Evolutionary conservation across 1,284 basidiomycete species (phyloP), one percentile per base, ranked within the genome.

Genomic region (Apiotrichum laibachii): DNA sequence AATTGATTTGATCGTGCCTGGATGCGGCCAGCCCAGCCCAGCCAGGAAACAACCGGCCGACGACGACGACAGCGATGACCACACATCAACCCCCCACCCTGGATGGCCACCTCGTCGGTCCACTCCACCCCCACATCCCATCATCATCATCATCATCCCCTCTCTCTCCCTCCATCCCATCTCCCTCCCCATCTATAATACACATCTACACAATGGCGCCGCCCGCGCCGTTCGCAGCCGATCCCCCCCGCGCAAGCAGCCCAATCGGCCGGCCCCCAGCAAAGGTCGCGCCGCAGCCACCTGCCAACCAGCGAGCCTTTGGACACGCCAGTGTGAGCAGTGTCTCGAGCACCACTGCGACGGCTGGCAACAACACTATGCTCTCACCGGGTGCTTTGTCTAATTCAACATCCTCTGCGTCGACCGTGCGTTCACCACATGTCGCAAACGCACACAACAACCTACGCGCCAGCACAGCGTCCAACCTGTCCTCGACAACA

Each of bases 301-400:
- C 48, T 5, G 49, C 49, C 21, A 50, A 50, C 37, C 26, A 35
- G 19, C 49, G 49, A 6, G 49, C 49, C 19, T 50, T 50, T 18
- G 49, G 49, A 5, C 8, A 18, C 35, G 12, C 9, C 37, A 37
- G 37, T 10, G 37, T 37, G 37, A 37, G 11, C 49, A 18, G 33
- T 16, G 21, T 16, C 21, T 13, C 18, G 16, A 50, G 35, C 49
- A 50, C 35, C 2, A 46, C 22, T 12, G 21, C 19, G 22, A 46
- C 45, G 45, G 21, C 26, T 4, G 45, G 19, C 10, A 47, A 47
- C 45, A 47, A 22, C 7, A 19, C 33, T 16, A 9, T 42, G 8
- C 16, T 7, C 40, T 42, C 40, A 39, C 16, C 45, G 21, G 19
- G n/a, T 22, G 6, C 18, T 13, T 5, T 18, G 22, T 45, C 44